Base-by-base conservation (phyloP, 208 protist species). In the Tetramitus jugosus region DNA sequence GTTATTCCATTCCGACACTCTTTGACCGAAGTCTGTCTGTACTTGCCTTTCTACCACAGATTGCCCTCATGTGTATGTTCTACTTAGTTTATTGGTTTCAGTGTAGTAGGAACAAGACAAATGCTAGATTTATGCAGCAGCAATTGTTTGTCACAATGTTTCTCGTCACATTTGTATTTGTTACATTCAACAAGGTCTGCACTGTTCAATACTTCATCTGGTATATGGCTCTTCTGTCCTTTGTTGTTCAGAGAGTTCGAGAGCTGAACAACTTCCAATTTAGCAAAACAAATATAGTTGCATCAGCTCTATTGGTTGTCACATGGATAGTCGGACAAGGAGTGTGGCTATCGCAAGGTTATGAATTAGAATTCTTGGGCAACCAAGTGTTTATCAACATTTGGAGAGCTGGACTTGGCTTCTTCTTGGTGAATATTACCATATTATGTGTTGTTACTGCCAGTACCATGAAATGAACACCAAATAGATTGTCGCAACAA, bases 171-270 rank as follows among this genome's bases (percentile, higher is more conserved):
- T 82, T 95, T 26, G 42, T 92, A 26, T 96, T 96, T 79, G 85
- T 96, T n/a, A 87, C 90, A 35, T 94, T 95, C 72, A 96, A 96
- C 81, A 95, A 95, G 80, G 93, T 96, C 10, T 92, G 86, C 78
- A 96, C 93, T 13, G 91, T 95, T 71, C 93, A 96, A 84, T 96
- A 96, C 81, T 96, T 96, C 87, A 90, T 93, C 65, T 96, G 93
- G 92, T 96, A 93, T 71, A 71, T 96, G 20, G 84, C 87, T 10
- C 87, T 95, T 77, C 80, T 94, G 23, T 67, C 82, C 26, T 90
- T 94, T 83, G 84, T 31, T 78, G 29, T 29, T 64, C 65, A 74
- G 76, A 56, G 2, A 46, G 2, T 1, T n/a, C n/a, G n/a, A n/a
- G n/a, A n/a, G n/a, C n/a, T n/a, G n/a, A n/a, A n/a, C n/a, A n/a